Evolutionary conservation across 305 asterid genomes (phyloP).

Genomic region (Fraxinus sp.): DNA sequence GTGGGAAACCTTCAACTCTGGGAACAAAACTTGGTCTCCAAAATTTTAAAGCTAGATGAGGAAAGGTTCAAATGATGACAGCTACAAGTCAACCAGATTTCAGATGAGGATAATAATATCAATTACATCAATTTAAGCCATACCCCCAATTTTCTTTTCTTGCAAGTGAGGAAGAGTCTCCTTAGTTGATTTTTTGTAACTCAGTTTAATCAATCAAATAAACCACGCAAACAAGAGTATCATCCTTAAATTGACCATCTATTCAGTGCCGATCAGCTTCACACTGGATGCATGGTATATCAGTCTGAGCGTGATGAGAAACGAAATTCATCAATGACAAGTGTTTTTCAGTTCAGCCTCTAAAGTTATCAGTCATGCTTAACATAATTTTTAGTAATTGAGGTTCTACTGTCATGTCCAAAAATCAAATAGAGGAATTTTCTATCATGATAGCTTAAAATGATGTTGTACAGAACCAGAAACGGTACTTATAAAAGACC

Average conservation of each 20-base stretch:
- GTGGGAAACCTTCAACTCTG: slow-evolving; percentile 2
- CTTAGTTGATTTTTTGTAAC: too few relatives aligned
- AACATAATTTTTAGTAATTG: not conserved
- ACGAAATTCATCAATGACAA: not conserved
- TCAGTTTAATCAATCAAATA: too few relatives aligned
- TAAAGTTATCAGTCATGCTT: not conserved
- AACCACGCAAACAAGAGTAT: too few relatives aligned
- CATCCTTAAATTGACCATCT: too few relatives aligned
- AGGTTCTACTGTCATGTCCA: not conserved
- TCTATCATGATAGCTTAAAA: not conserved
- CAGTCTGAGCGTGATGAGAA: not conserved
- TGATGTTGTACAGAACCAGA: not conserved
- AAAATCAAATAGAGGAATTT: not conserved
- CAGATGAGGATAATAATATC: too few relatives aligned
- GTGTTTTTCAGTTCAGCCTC: not conserved
- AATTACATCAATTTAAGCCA: too few relatives aligned
- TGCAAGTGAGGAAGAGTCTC: too few relatives aligned
- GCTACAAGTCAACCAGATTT: too few relatives aligned
- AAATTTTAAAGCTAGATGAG: too few relatives aligned
- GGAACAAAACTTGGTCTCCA: not conserved
- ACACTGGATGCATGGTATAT: not conserved
- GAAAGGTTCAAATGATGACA: too few relatives aligned
- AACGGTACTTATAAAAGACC: not conserved
- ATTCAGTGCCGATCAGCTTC: too few relatives aligned
- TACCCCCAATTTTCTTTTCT: too few relatives aligned